Base-by-base conservation (phyloP, 2,329 filamentous ascomycete species). In the Neonectria ditissima region DNA sequence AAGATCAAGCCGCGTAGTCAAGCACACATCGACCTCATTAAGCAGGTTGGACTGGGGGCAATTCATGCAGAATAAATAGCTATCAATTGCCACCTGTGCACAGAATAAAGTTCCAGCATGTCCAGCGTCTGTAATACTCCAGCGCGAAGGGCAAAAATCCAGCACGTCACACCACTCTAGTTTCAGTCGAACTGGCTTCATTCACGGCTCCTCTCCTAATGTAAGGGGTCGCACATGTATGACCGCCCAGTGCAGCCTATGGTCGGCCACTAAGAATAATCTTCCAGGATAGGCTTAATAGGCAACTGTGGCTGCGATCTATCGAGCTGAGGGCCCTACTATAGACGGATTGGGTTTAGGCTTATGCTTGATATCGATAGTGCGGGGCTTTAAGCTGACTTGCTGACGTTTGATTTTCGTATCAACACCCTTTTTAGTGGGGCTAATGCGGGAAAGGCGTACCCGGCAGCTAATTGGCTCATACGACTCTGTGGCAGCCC, bases 1-100 rank as follows among this genome's bases (percentile, higher is more conserved):
- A 52, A 39, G 30, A 52, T 52, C 32, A 52, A 11, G 11, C 48
- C 48, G 10, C 48, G 48, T 20, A 52, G 48, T 20, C 22, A 26
- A 45, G 43, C 43, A 22, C 43, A 45, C 16, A 24, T 1, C 14
- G 22, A 45, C 5, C 22, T 45, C 43, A 45, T 45, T 9, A 45
- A 45, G 24, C 11, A 26, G 43, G 22, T 45, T 45, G 43, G 43
- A 13, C 8, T 45, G n/a, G 43, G 43, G 43, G 43, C 43, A 14
- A 26, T 45, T 3, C 26, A 26, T 24, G 43, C 43, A 45, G 43
- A 45, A 22, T 45, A 45, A 5, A 16, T 16, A 5, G 24, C 13
- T 16, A 45, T 45, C 13, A 13, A 14, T 34, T 4, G 11, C 4
- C 30, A 34, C 11, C n/a, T n/a, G n/a, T n/a, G n/a, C n/a, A n/a